Evolutionary conservation across 1,284 basidiomycete genomes (phyloP), one percentile per base, ranked within the genome.

Genomic region (Cutaneotrichosporon sp.): DNA sequence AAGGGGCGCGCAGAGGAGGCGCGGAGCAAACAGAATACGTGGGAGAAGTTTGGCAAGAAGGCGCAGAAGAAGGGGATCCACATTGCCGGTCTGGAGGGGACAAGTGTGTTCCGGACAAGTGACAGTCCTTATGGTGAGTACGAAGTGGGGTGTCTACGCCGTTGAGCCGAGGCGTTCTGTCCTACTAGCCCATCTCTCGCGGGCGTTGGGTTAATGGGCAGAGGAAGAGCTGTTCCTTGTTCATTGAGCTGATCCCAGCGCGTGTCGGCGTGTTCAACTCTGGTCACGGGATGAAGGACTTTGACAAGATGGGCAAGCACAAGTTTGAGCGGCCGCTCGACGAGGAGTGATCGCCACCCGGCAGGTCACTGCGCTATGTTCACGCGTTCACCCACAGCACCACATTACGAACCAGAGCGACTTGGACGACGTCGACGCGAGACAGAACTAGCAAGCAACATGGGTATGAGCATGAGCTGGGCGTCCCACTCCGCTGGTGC

Each of bases 31-130:
- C 92, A 97, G 83, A 87, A 86, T 69, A 89, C 89, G 22, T 99
- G 96, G 96, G 92, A 97, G 82, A 94, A 92, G 82, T 99, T 99
- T 84, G 91, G 95, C 13, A 96, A 95, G 83, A 97, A 97, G 83
- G 89, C 90, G 38, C 89, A 91, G 77, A 95, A 92, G 86, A 98
- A 98, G 83, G 94, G 94, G 9, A 89, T 94, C 42, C 78, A 89
- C 89, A 81, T 91, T 90, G 71, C 91, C 87, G 65, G 79, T 0
- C 85, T 92, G 31, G 83, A 90, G 61, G 93, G 93, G 49, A 92
- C 89, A 73, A 93, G 91, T 72, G 96, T 97, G 71, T 98, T 98
- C 85, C 91, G 92, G 81, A 98, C 94, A 5, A 92, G 94, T 14
- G 94, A 97, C 72, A 95, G 95, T 76, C 92, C 93, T 1, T 81